Evolutionary conservation across 2,329 filamentous ascomycete species (phyloP).

Genomic region (Phialocephala sp.): DNA sequence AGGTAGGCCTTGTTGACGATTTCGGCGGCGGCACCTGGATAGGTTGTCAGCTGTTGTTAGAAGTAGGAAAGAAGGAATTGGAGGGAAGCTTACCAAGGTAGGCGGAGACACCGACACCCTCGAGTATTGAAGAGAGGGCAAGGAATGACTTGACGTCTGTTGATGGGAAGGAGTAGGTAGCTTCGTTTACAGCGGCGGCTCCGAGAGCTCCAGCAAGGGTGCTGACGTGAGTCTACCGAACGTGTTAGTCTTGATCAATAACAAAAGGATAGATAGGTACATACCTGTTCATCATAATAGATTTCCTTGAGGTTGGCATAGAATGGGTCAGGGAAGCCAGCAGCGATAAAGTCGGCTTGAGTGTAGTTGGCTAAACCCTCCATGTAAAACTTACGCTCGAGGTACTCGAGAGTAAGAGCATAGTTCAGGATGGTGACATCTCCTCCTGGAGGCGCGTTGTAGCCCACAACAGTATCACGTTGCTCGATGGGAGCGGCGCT

Average conservation of each 20-base stretch:
- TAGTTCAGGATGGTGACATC: constrained; percentile 50
- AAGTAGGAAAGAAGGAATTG: neutral
- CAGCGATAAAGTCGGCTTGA: constrained; percentile 55
- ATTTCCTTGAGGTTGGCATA: constrained; percentile 60
- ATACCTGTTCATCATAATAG: constrained; percentile 58
- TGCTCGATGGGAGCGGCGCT: constrained; percentile 26
- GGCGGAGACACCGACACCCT: constrained; percentile 62
- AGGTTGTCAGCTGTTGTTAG: constrained; percentile 49
- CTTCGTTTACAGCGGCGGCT: constrained; percentile 56
- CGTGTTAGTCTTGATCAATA: constrained; percentile 56
- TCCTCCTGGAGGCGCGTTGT: constrained; percentile 30
- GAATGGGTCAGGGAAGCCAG: constrained; percentile 56
- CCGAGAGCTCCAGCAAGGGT: constrained; percentile 59
- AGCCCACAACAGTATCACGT: constrained; percentile 28
- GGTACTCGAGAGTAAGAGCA: constrained; percentile 57
- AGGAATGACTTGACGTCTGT: constrained; percentile 56
- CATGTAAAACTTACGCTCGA: constrained; percentile 68
- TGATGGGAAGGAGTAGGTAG: constrained; percentile 61
- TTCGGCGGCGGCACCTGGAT: constrained; percentile 59
- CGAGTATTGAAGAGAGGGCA: constrained; percentile 57
- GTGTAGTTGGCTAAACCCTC: constrained; percentile 64
- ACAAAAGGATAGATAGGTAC: constrained; percentile 50
- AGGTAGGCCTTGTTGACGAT: constrained; percentile 64
- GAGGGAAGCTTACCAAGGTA: constrained; percentile 56
- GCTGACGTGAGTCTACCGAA: constrained; percentile 60